Percentiles rank a stretch among this genome's conserved stretches.
Evolutionary conservation across 345 rosid species (phyloP).

Genomic region (Rhizophora mangle): DNA sequence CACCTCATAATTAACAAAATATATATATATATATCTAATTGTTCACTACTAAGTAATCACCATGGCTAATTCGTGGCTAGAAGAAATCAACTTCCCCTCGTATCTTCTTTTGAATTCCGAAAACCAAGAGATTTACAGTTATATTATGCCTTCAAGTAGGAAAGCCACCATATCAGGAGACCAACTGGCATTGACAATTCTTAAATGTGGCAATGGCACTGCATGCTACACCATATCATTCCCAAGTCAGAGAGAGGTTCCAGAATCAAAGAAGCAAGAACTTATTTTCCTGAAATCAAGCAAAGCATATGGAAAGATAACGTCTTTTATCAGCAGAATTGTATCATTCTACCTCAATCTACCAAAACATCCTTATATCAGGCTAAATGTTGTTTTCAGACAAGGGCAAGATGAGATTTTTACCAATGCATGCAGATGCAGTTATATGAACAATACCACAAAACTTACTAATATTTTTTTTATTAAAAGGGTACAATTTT

Average conservation of each 20-base stretch:
- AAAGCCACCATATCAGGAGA: neutral
- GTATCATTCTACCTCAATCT: too few relatives aligned
- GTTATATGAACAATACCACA: too few relatives aligned
- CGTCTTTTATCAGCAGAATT: too few relatives aligned
- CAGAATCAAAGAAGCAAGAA: neutral
- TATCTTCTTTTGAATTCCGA: neutral
- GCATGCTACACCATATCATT: neutral
- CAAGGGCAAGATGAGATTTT: neutral
- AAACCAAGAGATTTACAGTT: neutral
- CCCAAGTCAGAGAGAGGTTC: neutral
- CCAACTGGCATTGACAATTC: neutral
- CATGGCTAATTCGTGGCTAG: too few relatives aligned
- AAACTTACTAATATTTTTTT: too few relatives aligned
- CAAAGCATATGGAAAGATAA: too few relatives aligned
- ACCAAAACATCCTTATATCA: neutral
- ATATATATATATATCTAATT: too few relatives aligned
- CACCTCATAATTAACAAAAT: too few relatives aligned
- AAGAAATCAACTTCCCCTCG: neutral
- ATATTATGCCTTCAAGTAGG: neutral
- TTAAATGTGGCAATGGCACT: neutral
- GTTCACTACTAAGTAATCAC: too few relatives aligned
- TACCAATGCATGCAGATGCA: too few relatives aligned
- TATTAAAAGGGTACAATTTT: too few relatives aligned
- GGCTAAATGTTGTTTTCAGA: neutral
- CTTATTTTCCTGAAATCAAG: neutral